A percentile compares a stretch with the other conserved stretches of the same genome.
Evolutionary conservation across 441 rosid genomes (phyloP).

Genomic region (Gossypium trilobum): DNA sequence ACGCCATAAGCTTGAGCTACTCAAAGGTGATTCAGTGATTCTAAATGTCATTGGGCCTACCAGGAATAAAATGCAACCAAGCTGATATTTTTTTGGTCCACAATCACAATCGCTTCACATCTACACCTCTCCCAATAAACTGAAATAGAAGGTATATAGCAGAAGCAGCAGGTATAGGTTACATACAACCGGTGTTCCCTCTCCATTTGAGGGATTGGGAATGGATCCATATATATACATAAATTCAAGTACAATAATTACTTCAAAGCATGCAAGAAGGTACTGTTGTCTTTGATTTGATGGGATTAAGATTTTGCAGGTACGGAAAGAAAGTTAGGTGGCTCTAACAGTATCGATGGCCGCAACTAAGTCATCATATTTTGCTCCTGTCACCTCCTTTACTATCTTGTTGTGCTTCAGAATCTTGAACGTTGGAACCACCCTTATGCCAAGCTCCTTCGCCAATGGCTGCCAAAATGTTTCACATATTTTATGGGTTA

Average conservation of each 20-base stretch:
- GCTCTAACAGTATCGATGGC: constrained; percentile 69
- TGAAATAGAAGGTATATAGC: background rate
- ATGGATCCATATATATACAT: background rate
- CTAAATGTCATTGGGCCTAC: background rate
- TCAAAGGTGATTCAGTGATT: background rate
- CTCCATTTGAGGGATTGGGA: background rate
- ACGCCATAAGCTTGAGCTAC: no score
- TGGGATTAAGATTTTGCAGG: constrained; percentile 19
- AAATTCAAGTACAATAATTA: background rate
- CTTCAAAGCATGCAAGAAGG: constrained; percentile 1
- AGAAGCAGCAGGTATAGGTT: background rate
- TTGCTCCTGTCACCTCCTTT: constrained; percentile 78
- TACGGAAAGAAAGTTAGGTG: constrained; percentile 28
- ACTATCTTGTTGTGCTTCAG: constrained; percentile 55
- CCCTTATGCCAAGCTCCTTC: constrained; percentile 77
- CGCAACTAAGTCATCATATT: constrained; percentile 52
- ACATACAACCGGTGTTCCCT: background rate
- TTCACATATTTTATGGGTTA: background rate
- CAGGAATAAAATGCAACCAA: background rate
- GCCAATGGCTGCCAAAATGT: constrained; percentile 64
- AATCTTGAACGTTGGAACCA: constrained; percentile 83
- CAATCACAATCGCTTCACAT: background rate
- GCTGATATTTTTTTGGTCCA: background rate
- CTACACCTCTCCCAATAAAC: background rate
- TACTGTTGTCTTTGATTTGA: background rate